Base-by-base conservation (phyloP, 176 grass and related monocot genomes). In the Oryza officinalis region DNA sequence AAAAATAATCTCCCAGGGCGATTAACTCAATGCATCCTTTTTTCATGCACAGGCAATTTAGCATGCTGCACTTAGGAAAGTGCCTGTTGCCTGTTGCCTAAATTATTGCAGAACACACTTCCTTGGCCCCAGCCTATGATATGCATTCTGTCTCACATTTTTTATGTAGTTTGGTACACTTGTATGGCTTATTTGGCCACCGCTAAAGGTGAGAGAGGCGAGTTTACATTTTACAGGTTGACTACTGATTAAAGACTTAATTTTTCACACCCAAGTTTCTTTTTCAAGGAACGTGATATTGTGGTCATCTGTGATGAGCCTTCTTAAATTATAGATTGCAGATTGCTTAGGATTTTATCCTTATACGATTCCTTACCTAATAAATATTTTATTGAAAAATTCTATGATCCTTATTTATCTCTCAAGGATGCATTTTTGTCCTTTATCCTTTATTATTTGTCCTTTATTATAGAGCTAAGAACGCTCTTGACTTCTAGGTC, bases 401-500 rank as follows among this genome's bases (percentile, higher is more conserved):
- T 69, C 33, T 70, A 4, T 20, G 33, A 27, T 81, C 38, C 26
- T 25, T 22, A 47, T 75, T 68, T 81, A 18, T 83, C 5, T 73
- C 32, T 74, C 33, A 22, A 67, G 25, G 31, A 57, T 65, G 13
- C 57, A 81, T 12, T 1, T 38, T 38, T 38, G 37, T 38, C 37
- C 33, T 35, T 35, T 5, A 5, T 40, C 38, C 38, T 57, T 14
- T 78, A 28, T 85, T 33, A 20, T 44, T 64, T 73, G 3, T 54
- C 50, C 20, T 57, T 57, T n/a, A 43, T 71, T 52, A 46, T 83
- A 37, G 32, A 75, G 8, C 27, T 72, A 35, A 75, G 80, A n/a
- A 14, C 7, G 17, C 54, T 89, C 12, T 22, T 63, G 78, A 86
- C 61, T 89, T 90, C 44, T 88, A 99, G 96, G 96, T 99, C 35